Conservation (phyloP, 148 eudicot genomes). For the Salicornia ramosissima region DNA sequence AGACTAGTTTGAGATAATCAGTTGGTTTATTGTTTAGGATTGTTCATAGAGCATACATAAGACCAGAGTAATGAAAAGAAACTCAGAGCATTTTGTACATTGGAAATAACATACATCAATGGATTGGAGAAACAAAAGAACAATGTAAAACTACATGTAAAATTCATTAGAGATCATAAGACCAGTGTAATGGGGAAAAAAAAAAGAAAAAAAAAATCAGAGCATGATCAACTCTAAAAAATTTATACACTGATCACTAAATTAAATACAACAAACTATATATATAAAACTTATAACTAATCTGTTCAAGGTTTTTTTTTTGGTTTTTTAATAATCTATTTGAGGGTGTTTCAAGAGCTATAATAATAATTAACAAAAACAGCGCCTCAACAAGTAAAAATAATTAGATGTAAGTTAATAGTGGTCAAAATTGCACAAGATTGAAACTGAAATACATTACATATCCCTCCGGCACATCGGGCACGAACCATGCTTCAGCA, state of each 20-base stretch:
- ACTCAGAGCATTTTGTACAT: too few species aligned
- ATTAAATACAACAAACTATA: slow-evolving; percentile 20
- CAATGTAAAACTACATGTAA: not conserved
- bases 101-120: too few species aligned
- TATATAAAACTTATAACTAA: slow-evolving; percentile 17
- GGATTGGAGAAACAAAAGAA: too few species aligned
- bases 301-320: slow-evolving; percentile 9
- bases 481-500: slow-evolving; percentile 87
- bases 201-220: not conserved
- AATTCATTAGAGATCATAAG: not conserved
- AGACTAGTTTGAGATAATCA: too few species aligned
- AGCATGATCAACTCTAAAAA: slow-evolving; percentile 23
- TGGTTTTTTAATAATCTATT: slow-evolving; percentile 12
- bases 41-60: too few species aligned
- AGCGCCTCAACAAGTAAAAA: slow-evolving; percentile 12
- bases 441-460: slow-evolving; percentile 28
- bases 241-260: slow-evolving; percentile 27
- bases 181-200: not conserved
- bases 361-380: slow-evolving; percentile 32
- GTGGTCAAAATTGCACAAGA: slow-evolving; percentile 39
- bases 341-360: slow-evolving; percentile 20
- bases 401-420: not conserved
- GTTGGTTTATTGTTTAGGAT: too few species aligned
- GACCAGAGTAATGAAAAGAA: too few species aligned
- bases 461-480: slow-evolving; percentile 93